Conservation (phyloP, 2,329 filamentous ascomycete species). For the Lachnellula subtilissima region DNA sequence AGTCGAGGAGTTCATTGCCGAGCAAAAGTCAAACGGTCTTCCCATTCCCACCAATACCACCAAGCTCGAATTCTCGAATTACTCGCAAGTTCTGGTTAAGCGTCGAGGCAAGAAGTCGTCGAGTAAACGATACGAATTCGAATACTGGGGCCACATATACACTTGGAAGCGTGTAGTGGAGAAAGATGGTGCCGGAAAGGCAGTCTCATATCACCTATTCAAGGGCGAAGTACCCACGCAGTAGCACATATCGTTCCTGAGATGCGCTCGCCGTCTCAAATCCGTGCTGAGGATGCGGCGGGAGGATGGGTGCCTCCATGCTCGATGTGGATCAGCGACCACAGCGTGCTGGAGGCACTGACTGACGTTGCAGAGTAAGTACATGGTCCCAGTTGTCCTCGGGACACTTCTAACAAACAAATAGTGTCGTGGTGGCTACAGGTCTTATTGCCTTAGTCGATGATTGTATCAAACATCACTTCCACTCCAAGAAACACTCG, state of each 20-base stretch:
- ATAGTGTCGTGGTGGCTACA: conserved; percentile 81
- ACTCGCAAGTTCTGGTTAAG: conserved; percentile 82
- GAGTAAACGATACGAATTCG: conserved; percentile 76
- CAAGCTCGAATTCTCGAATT: conserved; percentile 94
- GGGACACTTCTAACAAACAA: conserved; percentile 6
- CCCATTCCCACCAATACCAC: conserved; percentile 65
- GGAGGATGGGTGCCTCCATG: conserved; percentile 89
- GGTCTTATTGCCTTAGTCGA: conserved; percentile 85
- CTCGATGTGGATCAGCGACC: conserved; percentile 84
- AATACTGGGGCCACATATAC: conserved; percentile 88
- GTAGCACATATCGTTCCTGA: conserved; percentile 85
- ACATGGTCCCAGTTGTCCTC: not conserved
- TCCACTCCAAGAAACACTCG: conserved; percentile 38
- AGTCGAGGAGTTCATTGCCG: conserved; percentile 24
- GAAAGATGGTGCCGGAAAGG: conserved; percentile 57
- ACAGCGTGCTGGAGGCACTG: conserved; percentile 57
- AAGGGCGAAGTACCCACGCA: conserved; percentile 57
- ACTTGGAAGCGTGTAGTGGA: conserved; percentile 73
- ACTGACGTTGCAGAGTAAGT: conserved; percentile 86
- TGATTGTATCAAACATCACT: conserved; percentile 69
- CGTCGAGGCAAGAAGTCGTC: conserved; percentile 60
- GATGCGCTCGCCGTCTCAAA: conserved; percentile 65
- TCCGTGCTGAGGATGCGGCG: conserved; percentile 65
- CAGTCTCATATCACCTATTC: conserved; percentile 75
- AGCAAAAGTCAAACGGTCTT: conserved; percentile 23